phyloP scores from a whole-genome alignment of 2,329 filamentous ascomycete species.

The Orbilia brochopaga region DNA sequence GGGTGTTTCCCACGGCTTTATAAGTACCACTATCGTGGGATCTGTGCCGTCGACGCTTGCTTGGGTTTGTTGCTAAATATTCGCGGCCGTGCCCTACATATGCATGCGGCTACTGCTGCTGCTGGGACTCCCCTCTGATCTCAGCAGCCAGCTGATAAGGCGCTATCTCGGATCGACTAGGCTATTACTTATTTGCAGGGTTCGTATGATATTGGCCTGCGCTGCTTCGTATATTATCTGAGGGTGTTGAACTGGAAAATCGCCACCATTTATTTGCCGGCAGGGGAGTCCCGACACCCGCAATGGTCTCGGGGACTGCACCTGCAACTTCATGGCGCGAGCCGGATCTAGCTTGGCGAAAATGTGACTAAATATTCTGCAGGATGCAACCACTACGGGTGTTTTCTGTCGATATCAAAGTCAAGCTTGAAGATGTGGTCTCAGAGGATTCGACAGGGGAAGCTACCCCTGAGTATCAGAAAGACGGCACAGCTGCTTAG shows the following conservation, averaged over 20 bases:
- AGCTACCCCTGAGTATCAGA: constrained; percentile 50
- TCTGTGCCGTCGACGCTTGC: constrained; percentile 13
- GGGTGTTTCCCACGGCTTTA: constrained; percentile 30
- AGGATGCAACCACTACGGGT: constrained; percentile 28
- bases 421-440: not conserved
- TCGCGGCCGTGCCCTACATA: constrained; percentile 15
- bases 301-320: too few relatives aligned
- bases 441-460: constrained; percentile 17
- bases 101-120: constrained; percentile 29
- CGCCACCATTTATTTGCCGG: constrained; percentile 39
- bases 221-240: not conserved
- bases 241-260: constrained; percentile 25
- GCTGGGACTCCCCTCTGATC: not conserved
- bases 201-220: not conserved
- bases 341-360: constrained; percentile 22
- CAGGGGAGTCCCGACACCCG: constrained; percentile 2
- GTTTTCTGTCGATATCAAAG: constrained; percentile 4
- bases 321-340: constrained; percentile 24
- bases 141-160: not conserved
- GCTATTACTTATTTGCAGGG: not conserved
- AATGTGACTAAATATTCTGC: constrained; percentile 10
- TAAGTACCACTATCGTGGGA: constrained; percentile 23
- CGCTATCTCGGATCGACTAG: not conserved
- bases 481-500: constrained; percentile 25
- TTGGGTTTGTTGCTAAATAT: constrained; percentile 29